Percentiles rank a stretch among this genome's conserved stretches.
Evolutionary conservation across 106 monocot species (phyloP).

Genomic region (Acorus calamus): DNA sequence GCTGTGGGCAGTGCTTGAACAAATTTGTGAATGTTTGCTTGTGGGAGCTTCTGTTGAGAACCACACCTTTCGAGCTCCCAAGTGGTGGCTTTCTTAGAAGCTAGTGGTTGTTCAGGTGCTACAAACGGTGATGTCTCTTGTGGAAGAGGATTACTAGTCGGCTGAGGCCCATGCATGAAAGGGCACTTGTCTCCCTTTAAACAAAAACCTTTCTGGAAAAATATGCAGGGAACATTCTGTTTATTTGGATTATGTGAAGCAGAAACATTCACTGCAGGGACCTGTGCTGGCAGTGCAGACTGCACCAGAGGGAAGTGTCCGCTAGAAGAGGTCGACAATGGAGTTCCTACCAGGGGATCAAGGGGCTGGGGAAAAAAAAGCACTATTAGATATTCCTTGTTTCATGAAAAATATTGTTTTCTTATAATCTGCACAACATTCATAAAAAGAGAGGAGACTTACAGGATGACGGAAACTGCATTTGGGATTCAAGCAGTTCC

Average conservation of each 20-base stretch:
- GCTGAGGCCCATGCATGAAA: constrained; percentile 31
- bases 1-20: neutral
- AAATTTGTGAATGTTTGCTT: constrained; percentile 2
- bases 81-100: constrained; percentile 16
- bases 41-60: constrained; percentile 14
- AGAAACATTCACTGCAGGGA: constrained; percentile 13
- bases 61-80: constrained; percentile 16
- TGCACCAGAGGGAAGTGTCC: constrained; percentile 5
- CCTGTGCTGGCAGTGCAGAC: constrained; percentile 5
- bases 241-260: constrained; percentile 18
- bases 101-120: constrained; percentile 5
- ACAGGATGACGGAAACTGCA: no score
- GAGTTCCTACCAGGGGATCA: constrained; percentile 32
- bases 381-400: neutral
- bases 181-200: constrained; percentile 54
- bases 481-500: no score
- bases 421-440: no score
- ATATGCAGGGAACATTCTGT: constrained; percentile 48
- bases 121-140: constrained; percentile 20
- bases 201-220: constrained; percentile 58
- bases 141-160: constrained; percentile 11
- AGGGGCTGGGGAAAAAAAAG: constrained; percentile 48
- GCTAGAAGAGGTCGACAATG: constrained; percentile 15
- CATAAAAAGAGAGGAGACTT: neutral
- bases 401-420: constrained; percentile 7